Percentiles rank a stretch among this genome's conserved stretches.
Conservation (phyloP, 129 eudicot genomes). For the Mikania micrantha region DNA sequence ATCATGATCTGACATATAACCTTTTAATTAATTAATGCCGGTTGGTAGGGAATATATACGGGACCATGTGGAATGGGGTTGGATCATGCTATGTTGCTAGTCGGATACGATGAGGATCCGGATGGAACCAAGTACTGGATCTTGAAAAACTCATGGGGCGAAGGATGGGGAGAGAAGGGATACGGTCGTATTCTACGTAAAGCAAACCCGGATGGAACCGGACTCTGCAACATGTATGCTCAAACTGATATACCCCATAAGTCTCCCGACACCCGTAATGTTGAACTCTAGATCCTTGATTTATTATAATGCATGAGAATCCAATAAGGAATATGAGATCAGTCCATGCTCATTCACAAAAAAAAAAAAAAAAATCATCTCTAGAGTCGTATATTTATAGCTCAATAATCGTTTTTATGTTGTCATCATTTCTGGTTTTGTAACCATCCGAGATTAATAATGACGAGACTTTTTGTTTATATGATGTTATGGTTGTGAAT, state of each 20-base stretch:
- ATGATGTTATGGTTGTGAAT: too few relatives aligned
- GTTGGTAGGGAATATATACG: constrained; percentile 50
- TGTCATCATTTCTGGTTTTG: too few relatives aligned
- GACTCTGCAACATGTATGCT: not conserved
- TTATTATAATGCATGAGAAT: too few relatives aligned
- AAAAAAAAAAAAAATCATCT: too few relatives aligned
- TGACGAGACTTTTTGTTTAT: too few relatives aligned
- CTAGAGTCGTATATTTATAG: too few relatives aligned
- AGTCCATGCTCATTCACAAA: too few relatives aligned
- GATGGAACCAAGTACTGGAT: constrained; percentile 15
- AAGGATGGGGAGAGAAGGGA: constrained; percentile 22
- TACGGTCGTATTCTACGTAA: not conserved
- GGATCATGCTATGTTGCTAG: constrained; percentile 15
- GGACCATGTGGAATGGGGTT: constrained; percentile 53
- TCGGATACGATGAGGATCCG: constrained; percentile 9
- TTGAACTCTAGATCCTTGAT: not conserved
- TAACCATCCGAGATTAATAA: too few relatives aligned
- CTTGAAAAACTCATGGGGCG: constrained; percentile 17
- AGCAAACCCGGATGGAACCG: not conserved
- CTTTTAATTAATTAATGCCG: too few relatives aligned
- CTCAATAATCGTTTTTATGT: too few relatives aligned
- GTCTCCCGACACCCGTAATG: not conserved
- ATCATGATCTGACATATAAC: too few relatives aligned
- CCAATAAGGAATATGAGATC: too few relatives aligned
- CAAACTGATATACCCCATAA: not conserved